phyloP scores from a whole-genome alignment of 2,329 filamentous ascomycete species.

The Trichoderma arundinaceum region DNA sequence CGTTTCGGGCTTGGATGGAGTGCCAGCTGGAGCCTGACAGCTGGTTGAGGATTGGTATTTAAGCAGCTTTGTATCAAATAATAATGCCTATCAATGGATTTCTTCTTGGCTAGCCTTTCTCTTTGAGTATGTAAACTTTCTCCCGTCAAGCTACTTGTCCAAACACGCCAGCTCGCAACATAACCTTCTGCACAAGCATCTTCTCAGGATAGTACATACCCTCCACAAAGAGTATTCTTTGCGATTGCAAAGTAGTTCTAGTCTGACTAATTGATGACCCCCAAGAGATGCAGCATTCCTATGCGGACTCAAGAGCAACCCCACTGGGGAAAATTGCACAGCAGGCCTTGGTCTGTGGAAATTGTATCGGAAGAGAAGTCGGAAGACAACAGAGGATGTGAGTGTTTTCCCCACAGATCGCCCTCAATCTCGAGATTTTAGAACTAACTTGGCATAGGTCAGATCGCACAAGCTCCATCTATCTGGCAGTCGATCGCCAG shows the following conservation, averaged over 20 bases:
- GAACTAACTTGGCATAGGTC: background rate
- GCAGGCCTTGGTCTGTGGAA: background rate
- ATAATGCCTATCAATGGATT: too few species aligned
- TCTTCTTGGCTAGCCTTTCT: too few species aligned
- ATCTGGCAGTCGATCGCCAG: background rate
- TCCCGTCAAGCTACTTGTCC: too few species aligned
- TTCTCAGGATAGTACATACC: too few species aligned
- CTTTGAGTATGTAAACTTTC: too few species aligned
- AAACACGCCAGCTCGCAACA: background rate
- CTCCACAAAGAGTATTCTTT: background rate
- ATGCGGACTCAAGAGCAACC: background rate
- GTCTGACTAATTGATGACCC: background rate
- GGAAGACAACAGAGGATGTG: background rate
- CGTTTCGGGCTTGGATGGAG: too few species aligned
- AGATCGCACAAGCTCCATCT: background rate
- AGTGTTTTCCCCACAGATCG: background rate
- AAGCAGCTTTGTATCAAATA: too few species aligned
- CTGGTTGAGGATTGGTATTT: too few species aligned
- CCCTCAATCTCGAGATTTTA: background rate
- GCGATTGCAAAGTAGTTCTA: background rate
- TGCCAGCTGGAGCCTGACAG: too few species aligned
- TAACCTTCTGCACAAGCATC: too few species aligned
- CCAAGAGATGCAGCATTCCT: background rate
- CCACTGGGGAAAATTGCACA: background rate
- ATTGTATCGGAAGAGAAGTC: background rate